phyloP scores from a whole-genome alignment of 768 basidiomycete genomes.

The Phylloporus arenicola region DNA sequence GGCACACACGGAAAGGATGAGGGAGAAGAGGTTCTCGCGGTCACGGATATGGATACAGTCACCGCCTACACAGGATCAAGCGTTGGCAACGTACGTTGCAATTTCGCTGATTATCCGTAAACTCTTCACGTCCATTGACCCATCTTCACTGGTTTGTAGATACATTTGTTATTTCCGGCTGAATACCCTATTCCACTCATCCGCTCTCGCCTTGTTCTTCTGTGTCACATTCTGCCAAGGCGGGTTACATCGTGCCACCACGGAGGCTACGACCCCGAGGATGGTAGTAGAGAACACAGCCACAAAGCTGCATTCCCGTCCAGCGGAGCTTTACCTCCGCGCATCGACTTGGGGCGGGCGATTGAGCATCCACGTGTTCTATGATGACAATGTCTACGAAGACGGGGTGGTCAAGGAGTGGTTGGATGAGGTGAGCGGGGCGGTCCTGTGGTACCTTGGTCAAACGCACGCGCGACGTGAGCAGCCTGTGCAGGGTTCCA shows the following conservation, averaged over 20 bases:
- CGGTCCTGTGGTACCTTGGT: constrained; percentile 30
- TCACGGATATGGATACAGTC: not conserved
- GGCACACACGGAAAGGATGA: not conserved
- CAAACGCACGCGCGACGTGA: not conserved
- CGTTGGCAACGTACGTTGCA: not conserved
- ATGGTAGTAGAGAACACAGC: not conserved
- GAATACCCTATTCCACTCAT: not conserved
- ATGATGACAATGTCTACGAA: constrained; percentile 45
- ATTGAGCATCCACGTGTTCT: constrained; percentile 32
- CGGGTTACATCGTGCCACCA: not conserved
- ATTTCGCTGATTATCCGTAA: not conserved
- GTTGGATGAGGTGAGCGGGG: constrained; percentile 40
- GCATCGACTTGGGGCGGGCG: constrained; percentile 31
- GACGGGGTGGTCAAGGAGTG: constrained; percentile 40
- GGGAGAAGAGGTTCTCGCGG: not conserved
- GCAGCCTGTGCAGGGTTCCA: too few relatives aligned
- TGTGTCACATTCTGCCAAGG: not conserved
- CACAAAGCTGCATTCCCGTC: constrained; percentile 36
- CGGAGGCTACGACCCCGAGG: not conserved
- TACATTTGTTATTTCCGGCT: not conserved
- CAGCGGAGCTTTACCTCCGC: constrained; percentile 41
- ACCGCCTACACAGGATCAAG: not conserved
- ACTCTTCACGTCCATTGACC: not conserved
- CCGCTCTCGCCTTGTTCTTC: not conserved
- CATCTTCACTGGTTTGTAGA: not conserved